Evolutionary conservation across 2,329 filamentous ascomycete species (phyloP).

Genomic region (Phialophora chinensis): DNA sequence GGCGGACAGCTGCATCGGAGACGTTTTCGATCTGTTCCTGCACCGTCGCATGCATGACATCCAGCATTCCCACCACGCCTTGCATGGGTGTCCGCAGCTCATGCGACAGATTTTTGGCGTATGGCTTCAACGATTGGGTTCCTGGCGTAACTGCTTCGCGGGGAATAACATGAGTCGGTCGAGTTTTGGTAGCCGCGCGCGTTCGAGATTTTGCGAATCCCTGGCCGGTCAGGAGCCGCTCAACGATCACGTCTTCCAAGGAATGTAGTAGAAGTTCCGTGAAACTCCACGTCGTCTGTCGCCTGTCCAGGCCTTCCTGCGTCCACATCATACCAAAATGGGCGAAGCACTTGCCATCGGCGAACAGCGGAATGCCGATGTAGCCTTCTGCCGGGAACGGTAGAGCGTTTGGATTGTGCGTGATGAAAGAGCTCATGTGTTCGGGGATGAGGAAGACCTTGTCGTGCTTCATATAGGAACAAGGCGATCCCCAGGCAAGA

Average conservation of each 20-base stretch:
- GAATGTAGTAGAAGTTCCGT: slow-evolving; percentile 72
- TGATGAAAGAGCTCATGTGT: slow-evolving; percentile 62
- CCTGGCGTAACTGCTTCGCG: slow-evolving; percentile 61
- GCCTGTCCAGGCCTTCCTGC: slow-evolving; percentile 61
- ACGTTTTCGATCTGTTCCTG: slow-evolving; percentile 67
- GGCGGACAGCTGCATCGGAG: slow-evolving; percentile 56
- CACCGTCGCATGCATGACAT: slow-evolving; percentile 76
- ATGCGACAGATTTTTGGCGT: slow-evolving; percentile 74
- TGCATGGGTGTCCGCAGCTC: slow-evolving; percentile 77
- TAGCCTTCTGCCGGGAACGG: slow-evolving; percentile 70
- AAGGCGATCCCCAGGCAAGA: slow-evolving; percentile 68
- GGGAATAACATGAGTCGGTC: slow-evolving; percentile 55
- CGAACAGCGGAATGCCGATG: slow-evolving; percentile 69
- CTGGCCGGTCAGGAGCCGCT: slow-evolving; percentile 62
- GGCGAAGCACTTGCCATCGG: slow-evolving; percentile 69
- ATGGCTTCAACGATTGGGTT: slow-evolving; percentile 71
- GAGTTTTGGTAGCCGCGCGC: slow-evolving; percentile 33
- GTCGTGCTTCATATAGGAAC: slow-evolving; percentile 73
- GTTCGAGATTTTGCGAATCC: slow-evolving; percentile 50
- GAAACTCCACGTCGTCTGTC: slow-evolving; percentile 67
- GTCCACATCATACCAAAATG: slow-evolving; percentile 78
- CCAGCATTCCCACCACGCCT: slow-evolving; percentile 75
- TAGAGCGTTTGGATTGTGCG: slow-evolving; percentile 66
- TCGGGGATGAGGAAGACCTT: slow-evolving; percentile 73
- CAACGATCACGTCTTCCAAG: slow-evolving; percentile 69